Percentiles rank a stretch among this genome's conserved stretches.
Conservation (phyloP, 495 filamentous ascomycete species). For the Penicillium diatomitis region DNA sequence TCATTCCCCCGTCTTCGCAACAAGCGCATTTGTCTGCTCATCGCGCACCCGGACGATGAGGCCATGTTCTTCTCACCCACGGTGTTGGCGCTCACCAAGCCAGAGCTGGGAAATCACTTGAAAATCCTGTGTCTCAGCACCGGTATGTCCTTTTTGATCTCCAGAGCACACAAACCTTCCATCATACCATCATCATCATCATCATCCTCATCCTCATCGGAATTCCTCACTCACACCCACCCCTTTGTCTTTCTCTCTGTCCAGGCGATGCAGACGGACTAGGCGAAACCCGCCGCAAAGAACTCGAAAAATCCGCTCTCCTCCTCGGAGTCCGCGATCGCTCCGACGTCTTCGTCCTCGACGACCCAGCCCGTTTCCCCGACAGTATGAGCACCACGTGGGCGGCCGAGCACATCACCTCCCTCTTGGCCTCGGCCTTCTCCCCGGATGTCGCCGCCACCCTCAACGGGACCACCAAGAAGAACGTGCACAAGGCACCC, state of each 20-base stretch:
- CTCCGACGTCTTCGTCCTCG: conserved; percentile 73
- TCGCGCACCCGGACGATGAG: conserved; percentile 96
- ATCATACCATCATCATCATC: no score
- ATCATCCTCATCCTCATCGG: no score
- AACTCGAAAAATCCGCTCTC: conserved; percentile 69
- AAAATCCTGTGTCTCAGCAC: conserved; percentile 89
- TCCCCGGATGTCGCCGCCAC: conserved; percentile 45
- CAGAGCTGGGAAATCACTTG: conserved; percentile 73
- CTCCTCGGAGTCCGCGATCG: conserved; percentile 62
- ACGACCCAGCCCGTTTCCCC: conserved; percentile 65
- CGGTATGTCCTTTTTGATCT: conserved; percentile 36
- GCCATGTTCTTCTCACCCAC: conserved; percentile 98
- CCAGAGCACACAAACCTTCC: no score
- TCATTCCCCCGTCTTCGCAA: conserved; percentile 62
- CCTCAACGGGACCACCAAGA: conserved; percentile 10
- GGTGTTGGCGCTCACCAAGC: conserved; percentile 65
- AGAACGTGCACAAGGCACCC: conserved; percentile 26
- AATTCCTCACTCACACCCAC: no score
- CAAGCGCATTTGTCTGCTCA: conserved; percentile 80
- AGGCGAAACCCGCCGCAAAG: conserved; percentile 69
- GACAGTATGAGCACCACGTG: conserved; percentile 78
- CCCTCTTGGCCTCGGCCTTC: conserved; percentile 59
- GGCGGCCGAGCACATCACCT: conserved; percentile 57
- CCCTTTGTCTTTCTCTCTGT: not conserved
- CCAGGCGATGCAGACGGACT: conserved; percentile 78